Conservation (phyloP, 495 filamentous ascomycete genomes). For the Elasticomyces elasticus region DNA sequence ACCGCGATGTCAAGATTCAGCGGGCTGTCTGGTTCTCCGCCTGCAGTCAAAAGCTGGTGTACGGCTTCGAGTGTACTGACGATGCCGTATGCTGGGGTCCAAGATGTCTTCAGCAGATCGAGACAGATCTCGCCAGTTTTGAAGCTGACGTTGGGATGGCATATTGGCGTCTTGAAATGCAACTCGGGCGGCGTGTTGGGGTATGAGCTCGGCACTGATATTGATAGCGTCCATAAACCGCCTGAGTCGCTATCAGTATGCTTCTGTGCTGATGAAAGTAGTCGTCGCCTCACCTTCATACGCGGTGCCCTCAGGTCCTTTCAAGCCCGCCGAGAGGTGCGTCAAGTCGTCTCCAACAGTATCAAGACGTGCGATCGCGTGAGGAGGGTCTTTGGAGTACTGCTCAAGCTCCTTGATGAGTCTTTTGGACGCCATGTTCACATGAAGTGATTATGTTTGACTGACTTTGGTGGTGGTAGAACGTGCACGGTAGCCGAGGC, state of each 20-base stretch:
- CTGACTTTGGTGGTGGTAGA: too few species aligned
- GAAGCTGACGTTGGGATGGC: conserved; percentile 77
- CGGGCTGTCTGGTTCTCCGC: conserved; percentile 64
- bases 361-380: conserved; percentile 50
- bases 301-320: conserved; percentile 52
- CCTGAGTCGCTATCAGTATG: conserved; percentile 37
- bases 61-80: conserved; percentile 66
- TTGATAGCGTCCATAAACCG: conserved; percentile 74
- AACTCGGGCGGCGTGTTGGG: conserved; percentile 67
- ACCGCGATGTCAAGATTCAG: conserved; percentile 82
- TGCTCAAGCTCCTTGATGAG: conserved; percentile 57
- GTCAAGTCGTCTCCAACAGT: conserved; percentile 65
- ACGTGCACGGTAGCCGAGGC: too few species aligned
- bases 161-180: conserved; percentile 66
- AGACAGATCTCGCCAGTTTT: conserved; percentile 86
- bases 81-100: conserved; percentile 78
- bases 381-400: conserved; percentile 46
- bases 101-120: conserved; percentile 69
- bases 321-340: conserved; percentile 70
- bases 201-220: conserved; percentile 68
- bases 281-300: conserved; percentile 55
- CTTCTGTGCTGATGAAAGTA: background rate
- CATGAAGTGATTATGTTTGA: too few species aligned
- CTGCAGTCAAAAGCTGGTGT: conserved; percentile 64
- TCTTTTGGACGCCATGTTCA: conserved; percentile 40